Evolutionary conservation across 2,329 filamentous ascomycete genomes (phyloP), one percentile per base, ranked within the genome.

Genomic region (Fusarium avenaceum): DNA sequence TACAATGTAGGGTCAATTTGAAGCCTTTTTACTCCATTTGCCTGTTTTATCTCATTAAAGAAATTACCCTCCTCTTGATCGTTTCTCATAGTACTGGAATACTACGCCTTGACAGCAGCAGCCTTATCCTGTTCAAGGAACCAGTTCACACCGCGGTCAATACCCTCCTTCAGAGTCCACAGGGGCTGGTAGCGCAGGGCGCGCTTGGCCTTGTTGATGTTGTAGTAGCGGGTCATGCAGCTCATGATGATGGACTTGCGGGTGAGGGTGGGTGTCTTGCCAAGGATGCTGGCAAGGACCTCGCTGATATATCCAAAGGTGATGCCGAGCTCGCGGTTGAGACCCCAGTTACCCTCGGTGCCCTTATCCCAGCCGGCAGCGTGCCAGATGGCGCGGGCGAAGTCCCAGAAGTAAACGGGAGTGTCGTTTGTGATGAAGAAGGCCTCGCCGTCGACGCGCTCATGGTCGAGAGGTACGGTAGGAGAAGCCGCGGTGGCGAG

Each of bases 391-490:
- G 89, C 88, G 40, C 92, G 86, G 61, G 92, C 88, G 76, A 96
- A 92, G 79, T 97, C 93, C 89, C 96, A 96, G 80, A 97, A 96
- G 78, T 95, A 95, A 20, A 96, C 85, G 7, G 95, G 95, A 71
- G 89, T 84, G 79, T 94, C 92, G 78, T 98, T 98, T 59, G 93
- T 96, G 75, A 98, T 88, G 81, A 97, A 89, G 82, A 98, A 95
- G 50, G 90, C 90, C 78, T 97, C 90, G 61, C 95, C 96, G 76
- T 94, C 92, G 49, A 94, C 89, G 61, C 85, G 86, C 81, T 93
- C 91, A 79, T 89, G 81, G 79, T 92, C 88, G 38, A 92, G 85
- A n/a, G 89, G 89, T 0, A 85, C 83, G 20, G 87, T 89, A 54
- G 83, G 79, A n/a, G 85, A 81, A 60, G 84, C 80, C 2, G 76